Percentiles rank a stretch among this genome's conserved stretches.
These are phyloP conservation scores for Coniochaeta prunicola DNA, from an alignment of 2,329 filamentous ascomycete species.

Conservation along the genomic window DNA sequence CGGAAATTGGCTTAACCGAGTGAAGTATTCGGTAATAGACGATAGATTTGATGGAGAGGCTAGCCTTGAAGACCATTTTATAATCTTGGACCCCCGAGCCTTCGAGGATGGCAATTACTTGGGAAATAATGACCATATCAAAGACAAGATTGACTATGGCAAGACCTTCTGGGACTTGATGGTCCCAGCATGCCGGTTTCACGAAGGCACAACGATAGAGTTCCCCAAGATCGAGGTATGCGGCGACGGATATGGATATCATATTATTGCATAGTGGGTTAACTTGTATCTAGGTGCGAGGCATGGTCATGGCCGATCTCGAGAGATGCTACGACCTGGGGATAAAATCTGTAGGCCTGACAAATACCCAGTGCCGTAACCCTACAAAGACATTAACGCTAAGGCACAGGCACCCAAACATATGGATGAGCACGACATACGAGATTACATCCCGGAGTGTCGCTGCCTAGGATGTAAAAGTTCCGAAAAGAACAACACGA, in stretches of 20 bases:
- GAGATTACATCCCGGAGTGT: background rate
- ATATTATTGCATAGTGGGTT: background rate
- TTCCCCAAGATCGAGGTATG: background rate
- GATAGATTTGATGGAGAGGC: background rate
- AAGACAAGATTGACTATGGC: background rate
- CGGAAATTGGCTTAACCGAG: background rate
- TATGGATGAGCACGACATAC: background rate
- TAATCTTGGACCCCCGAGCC: background rate
- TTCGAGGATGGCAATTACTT: background rate
- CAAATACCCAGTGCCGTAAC: background rate
- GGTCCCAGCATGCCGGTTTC: background rate
- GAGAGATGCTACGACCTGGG: background rate
- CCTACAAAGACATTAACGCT: background rate
- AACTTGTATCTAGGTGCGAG: background rate
- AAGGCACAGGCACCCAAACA: background rate
- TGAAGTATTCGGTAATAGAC: background rate
- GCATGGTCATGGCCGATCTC: constrained; percentile 10
- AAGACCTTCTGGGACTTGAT: background rate
- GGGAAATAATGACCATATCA: background rate
- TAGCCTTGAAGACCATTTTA: background rate
- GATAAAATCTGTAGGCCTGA: too few species aligned
- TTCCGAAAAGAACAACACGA: background rate
- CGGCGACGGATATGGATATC: background rate
- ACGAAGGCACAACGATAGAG: background rate
- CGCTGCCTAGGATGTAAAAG: background rate